These are phyloP conservation scores for Lathyrus tuberosus DNA, from an alignment of 306 rosid species.

Conservation along the genomic window DNA sequence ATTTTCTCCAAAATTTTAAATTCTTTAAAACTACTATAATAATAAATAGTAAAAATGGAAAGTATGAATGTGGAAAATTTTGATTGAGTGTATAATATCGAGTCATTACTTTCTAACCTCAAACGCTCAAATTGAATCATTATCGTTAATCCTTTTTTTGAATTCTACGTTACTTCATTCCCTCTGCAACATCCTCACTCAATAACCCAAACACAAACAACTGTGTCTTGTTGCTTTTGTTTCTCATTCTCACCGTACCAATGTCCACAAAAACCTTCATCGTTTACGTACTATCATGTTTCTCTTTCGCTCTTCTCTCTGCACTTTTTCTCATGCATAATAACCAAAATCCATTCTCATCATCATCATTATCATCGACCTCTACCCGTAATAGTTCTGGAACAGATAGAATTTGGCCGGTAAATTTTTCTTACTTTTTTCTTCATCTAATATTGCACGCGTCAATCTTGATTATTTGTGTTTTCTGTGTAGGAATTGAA, in stretches of 20 bases:
- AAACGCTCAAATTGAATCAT: too few species aligned
- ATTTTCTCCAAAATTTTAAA: too few species aligned
- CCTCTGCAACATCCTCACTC: background rate
- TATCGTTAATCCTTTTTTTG: background rate
- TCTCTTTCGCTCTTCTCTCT: conserved; percentile 60
- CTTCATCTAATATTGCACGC: background rate
- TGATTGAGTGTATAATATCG: too few species aligned
- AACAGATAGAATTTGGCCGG: conserved; percentile 70
- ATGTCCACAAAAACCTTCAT: conserved; percentile 60
- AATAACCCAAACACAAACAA: background rate
- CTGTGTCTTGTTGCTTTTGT: background rate
- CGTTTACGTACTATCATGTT: conserved; percentile 61
- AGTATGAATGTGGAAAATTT: too few species aligned
- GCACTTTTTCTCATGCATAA: conserved; percentile 42
- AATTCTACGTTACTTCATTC: background rate
- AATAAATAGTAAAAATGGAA: too few species aligned
- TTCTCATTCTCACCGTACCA: conserved; percentile 2
- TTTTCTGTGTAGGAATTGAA: conserved; percentile 60
- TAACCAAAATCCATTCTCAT: background rate
- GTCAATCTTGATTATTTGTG: background rate
- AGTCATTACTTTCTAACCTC: too few species aligned
- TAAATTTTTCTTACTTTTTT: conserved; percentile 30
- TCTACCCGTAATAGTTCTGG: conserved; percentile 10
- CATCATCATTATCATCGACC: background rate
- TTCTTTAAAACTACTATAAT: too few species aligned